Evolutionary conservation across 805 yeast genomes (phyloP), one percentile per base, ranked within the genome.

Genomic region (Nakazawaea wyomingensis): DNA sequence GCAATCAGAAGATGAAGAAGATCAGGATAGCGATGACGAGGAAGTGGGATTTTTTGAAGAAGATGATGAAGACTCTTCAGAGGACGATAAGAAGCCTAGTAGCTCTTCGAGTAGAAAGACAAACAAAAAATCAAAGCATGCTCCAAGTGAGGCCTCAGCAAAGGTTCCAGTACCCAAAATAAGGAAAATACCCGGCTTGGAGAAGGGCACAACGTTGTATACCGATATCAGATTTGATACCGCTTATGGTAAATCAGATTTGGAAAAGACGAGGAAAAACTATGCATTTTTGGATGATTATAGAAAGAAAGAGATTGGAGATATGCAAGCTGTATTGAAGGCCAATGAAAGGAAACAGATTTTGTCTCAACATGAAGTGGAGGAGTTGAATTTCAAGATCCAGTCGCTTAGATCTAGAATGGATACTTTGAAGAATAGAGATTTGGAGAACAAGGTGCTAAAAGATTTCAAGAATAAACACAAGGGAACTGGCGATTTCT

Each of bases 171-270:
- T 84, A 0, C 67, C 87, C 0, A 69, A 71, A 49, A 68, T 87
- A 29, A 72, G 98, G 50, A 79, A 81, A 34, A 80, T 90, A 10
- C 91, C 85, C 2, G 93, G 91, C 0, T 57, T 84, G 36, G 69
- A 68, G 19, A 68, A 60, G 50, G 53, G 60, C 39, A 53, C 60
- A 13, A 68, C 66, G 13, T 62, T 82, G 22, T 82, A 84, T 57
- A 73, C 77, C 38, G 99, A 93, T 65, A 82, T 95, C 27, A 72
- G 99, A 52, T 93, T 93, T 59, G 96, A 93, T 61, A 75, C 91
- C 3, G 89, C 96, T 0, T 78, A 79, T 49, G 98, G 98, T 45
- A 83, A 79, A 53, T 86, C 93, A 1, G 91, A 90, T 57, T 64
- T 76, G 46, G 65, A 69, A 26, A 69, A 72, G 46, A 75, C 85